Evolutionary conservation across 176 grass and related monocot species (phyloP).

Genomic region (Poa annua): DNA sequence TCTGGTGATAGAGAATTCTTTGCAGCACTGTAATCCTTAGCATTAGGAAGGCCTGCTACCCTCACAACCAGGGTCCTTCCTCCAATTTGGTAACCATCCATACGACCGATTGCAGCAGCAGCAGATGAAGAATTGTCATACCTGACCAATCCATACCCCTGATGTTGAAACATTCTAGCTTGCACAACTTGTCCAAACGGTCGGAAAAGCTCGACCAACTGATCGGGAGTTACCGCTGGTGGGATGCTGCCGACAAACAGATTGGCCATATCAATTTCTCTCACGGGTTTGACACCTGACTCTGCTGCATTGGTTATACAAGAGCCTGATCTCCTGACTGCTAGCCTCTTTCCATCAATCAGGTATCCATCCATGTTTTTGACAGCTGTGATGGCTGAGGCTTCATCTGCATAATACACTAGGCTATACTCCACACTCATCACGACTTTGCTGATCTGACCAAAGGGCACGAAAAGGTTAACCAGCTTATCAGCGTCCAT

Average conservation of each 20-base stretch:
- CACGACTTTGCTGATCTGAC: conserved; percentile 53
- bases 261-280: conserved; percentile 63
- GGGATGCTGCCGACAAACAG: conserved; percentile 61
- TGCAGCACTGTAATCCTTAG: background rate
- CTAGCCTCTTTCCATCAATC: conserved; percentile 58
- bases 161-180: conserved; percentile 41
- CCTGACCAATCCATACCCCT: conserved; percentile 69
- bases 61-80: conserved; percentile 64
- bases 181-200: conserved; percentile 69
- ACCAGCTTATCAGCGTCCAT: conserved; percentile 55
- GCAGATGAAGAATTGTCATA: conserved; percentile 51
- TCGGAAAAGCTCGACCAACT: conserved; percentile 60
- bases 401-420: conserved; percentile 53
- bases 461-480: conserved; percentile 61
- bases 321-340: conserved; percentile 41
- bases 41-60: conserved; percentile 42
- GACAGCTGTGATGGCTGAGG: conserved; percentile 43
- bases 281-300: conserved; percentile 40
- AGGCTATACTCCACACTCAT: conserved; percentile 54
- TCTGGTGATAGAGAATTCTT: conserved; percentile 5
- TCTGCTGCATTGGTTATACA: conserved; percentile 32
- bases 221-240: conserved; percentile 43
- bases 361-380: conserved; percentile 57
- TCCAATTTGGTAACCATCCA: conserved; percentile 70
- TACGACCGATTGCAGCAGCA: conserved; percentile 43